Conservation (phyloP, 768 basidiomycete species). For the Termitomyces sp. region DNA sequence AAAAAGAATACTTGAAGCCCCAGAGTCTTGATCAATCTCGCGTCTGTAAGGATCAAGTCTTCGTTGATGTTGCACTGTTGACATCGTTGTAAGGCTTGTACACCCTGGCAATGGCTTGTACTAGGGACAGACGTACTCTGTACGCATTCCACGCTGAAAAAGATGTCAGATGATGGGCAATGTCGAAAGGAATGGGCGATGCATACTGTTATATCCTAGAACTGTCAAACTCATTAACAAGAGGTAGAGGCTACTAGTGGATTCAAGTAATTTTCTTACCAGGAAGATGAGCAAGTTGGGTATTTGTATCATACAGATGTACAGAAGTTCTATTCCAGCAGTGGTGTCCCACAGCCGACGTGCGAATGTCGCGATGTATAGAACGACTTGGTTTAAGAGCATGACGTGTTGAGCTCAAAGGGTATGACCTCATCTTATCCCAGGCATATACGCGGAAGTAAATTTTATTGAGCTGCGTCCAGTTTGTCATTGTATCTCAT, state of each 20-base stretch:
- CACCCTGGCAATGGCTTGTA: neutral
- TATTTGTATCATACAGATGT: conserved; percentile 14
- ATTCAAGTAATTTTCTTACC: conserved; percentile 17
- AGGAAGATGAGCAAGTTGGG: conserved; percentile 33
- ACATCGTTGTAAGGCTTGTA: neutral
- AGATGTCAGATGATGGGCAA: neutral
- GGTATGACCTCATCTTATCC: too few relatives aligned
- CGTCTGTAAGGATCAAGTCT: conserved; percentile 42
- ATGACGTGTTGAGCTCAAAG: neutral
- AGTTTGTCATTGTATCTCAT: too few relatives aligned
- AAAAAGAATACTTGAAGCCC: conserved; percentile 39
- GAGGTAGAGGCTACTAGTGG: neutral
- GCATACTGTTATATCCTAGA: conserved; percentile 62
- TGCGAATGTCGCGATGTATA: conserved; percentile 16
- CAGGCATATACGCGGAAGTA: too few relatives aligned
- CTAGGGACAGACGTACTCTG: conserved; percentile 33
- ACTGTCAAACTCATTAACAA: conserved; percentile 26
- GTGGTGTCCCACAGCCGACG: conserved; percentile 18
- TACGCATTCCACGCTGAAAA: conserved; percentile 64
- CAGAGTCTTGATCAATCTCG: conserved; percentile 49
- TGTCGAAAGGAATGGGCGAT: neutral
- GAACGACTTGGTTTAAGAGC: neutral
- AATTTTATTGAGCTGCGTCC: too few relatives aligned
- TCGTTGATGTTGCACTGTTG: conserved; percentile 56
- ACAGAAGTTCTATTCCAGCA: conserved; percentile 3